These are phyloP conservation scores for Tripidium arundinaceum DNA, from an alignment of 202 grass and related monocot species.

Conservation along the genomic window DNA sequence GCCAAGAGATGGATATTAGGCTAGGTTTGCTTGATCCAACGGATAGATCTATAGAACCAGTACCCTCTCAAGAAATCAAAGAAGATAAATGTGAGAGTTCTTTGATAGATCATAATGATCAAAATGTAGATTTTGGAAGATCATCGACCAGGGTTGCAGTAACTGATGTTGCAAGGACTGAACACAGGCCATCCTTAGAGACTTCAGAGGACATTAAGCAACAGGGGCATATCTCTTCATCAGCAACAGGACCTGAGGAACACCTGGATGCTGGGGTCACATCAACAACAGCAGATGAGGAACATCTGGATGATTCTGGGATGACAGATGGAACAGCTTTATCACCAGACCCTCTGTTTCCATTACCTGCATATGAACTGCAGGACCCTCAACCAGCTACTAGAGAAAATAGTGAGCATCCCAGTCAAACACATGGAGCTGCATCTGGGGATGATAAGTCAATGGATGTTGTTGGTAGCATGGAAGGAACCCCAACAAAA, in stretches of 20 bases:
- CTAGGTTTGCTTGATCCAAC: slow-evolving; percentile 13
- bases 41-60: slow-evolving; percentile 16
- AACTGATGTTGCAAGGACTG: slow-evolving; percentile 30
- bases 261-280: background rate
- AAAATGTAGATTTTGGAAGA: slow-evolving; percentile 21
- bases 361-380: slow-evolving; percentile 15
- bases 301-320: slow-evolving; percentile 16
- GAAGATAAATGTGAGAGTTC: slow-evolving; percentile 29
- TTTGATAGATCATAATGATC: slow-evolving; percentile 34
- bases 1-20: slow-evolving; percentile 13
- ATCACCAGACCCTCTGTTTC: background rate
- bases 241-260: slow-evolving; percentile 2
- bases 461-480: background rate
- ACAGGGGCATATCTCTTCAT: background rate
- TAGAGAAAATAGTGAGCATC: slow-evolving; percentile 27
- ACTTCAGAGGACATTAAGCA: slow-evolving; percentile 25
- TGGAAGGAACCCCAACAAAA: slow-evolving; percentile 7
- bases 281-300: slow-evolving; percentile 15
- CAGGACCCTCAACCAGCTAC: slow-evolving; percentile 21
- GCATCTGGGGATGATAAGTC: slow-evolving; percentile 12
- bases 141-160: background rate
- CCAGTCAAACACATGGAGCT: background rate
- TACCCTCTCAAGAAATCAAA: slow-evolving; percentile 13
- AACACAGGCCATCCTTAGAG: slow-evolving; percentile 31
- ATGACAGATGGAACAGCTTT: background rate